Percentiles rank a stretch among this genome's conserved stretches.
phyloP scores from a whole-genome alignment of 1,139 yeast genomes.

The Wickerhamomyces sp. region DNA sequence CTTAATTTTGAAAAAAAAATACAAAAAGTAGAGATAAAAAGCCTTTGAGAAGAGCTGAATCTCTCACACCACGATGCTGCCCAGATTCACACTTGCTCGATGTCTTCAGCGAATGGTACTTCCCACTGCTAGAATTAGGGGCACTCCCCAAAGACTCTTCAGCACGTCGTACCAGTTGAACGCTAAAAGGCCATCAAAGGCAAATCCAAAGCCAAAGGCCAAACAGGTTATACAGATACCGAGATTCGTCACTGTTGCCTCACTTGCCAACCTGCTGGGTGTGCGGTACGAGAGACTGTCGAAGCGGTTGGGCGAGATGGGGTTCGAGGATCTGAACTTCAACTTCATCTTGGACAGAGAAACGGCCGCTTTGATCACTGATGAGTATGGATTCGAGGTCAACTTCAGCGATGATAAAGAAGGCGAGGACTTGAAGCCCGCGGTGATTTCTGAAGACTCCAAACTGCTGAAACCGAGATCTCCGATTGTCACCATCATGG shows the following conservation, averaged over 20 bases:
- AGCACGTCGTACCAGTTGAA: slow-evolving; percentile 1
- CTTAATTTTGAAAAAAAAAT: too few relatives aligned
- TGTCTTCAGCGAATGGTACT: too few relatives aligned
- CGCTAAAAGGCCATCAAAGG: slow-evolving; percentile 3
- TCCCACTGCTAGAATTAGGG: too few relatives aligned
- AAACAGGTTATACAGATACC: slow-evolving; percentile 12
- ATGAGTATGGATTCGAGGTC: slow-evolving; percentile 77
- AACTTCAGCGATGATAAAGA: slow-evolving; percentile 41
- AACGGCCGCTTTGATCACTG: slow-evolving; percentile 80
- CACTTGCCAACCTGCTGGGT: slow-evolving; percentile 66
- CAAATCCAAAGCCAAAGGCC: neutral
- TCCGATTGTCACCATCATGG: slow-evolving; percentile 97
- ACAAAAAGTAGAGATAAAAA: too few relatives aligned
- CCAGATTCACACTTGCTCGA: too few relatives aligned
- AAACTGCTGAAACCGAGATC: slow-evolving; percentile 60
- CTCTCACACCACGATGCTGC: too few relatives aligned
- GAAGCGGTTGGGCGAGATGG: slow-evolving; percentile 56
- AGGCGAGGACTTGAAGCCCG: slow-evolving; percentile 34
- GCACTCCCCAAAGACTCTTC: slow-evolving; percentile 1
- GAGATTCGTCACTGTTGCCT: slow-evolving; percentile 28
- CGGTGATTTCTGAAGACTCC: slow-evolving; percentile 50
- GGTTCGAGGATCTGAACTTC: slow-evolving; percentile 70
- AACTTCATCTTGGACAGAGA: slow-evolving; percentile 83
- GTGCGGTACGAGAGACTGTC: slow-evolving; percentile 60
- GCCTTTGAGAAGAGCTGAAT: too few relatives aligned